phyloP scores from a whole-genome alignment of 495 filamentous ascomycete genomes.

The Talaromyces borbonicus region DNA sequence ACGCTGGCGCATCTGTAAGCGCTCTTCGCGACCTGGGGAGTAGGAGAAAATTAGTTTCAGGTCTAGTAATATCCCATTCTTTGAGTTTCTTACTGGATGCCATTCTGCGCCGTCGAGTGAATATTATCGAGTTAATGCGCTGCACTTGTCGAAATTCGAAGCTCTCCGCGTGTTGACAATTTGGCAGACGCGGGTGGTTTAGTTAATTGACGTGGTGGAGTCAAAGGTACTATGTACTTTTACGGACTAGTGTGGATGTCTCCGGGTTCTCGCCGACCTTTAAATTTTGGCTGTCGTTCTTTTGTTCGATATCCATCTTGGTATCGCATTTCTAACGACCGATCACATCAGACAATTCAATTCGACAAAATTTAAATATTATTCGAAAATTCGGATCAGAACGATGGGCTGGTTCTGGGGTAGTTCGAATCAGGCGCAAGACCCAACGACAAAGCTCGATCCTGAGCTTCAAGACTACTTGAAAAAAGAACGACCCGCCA shows the following conservation, averaged over 20 bases:
- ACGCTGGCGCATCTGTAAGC: constrained; percentile 48
- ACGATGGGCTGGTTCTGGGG: constrained; percentile 64
- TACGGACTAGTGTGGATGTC: constrained; percentile 1
- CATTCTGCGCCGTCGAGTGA: constrained; percentile 18
- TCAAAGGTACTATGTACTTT: too few species aligned
- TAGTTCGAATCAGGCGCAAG: constrained; percentile 36
- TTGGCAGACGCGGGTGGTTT: background rate
- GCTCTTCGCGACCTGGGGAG: constrained; percentile 46
- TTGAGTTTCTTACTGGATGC: constrained; percentile 26
- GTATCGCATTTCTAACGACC: background rate
- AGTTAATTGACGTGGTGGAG: too few species aligned
- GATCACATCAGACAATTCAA: too few species aligned
- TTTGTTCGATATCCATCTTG: constrained; percentile 21
- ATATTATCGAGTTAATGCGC: constrained; percentile 10
- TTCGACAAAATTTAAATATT: background rate
- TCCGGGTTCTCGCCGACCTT: background rate
- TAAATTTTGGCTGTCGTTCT: background rate
- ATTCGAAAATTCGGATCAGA: background rate
- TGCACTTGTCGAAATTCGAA: constrained; percentile 24
- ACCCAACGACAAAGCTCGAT: constrained; percentile 75
- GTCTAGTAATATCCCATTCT: background rate
- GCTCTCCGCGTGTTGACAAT: too few species aligned
- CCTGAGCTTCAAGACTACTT: constrained; percentile 79
- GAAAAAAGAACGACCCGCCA: constrained; percentile 67
- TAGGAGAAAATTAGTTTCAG: constrained; percentile 16